Conservation (phyloP, 768 basidiomycete genomes). For the Auricularia heimuer region DNA sequence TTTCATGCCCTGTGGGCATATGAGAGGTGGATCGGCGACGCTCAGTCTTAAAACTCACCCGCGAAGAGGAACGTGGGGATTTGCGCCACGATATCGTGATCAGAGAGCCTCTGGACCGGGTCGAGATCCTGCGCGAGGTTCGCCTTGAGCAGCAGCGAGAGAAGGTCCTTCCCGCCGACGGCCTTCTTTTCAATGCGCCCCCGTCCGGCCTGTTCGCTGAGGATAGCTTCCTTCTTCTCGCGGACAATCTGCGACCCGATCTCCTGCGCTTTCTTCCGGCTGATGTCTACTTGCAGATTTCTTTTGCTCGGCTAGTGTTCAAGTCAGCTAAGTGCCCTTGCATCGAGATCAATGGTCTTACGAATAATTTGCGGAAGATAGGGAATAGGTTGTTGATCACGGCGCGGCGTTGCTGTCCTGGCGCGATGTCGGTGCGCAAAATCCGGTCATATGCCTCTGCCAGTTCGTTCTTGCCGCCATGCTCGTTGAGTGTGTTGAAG, state of each 20-base stretch:
- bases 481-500: too few relatives aligned
- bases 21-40: too few relatives aligned
- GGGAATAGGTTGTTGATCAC: slow-evolving; percentile 15
- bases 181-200: not conserved
- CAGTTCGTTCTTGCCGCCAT: too few relatives aligned
- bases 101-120: slow-evolving; percentile 17
- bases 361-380: not conserved
- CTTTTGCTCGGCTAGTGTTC: slow-evolving; percentile 5
- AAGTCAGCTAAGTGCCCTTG: too few relatives aligned
- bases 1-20: slow-evolving; percentile 17
- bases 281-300: not conserved
- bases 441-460: slow-evolving; percentile 23
- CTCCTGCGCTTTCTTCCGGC: not conserved
- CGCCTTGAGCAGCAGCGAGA: slow-evolving; percentile 21
- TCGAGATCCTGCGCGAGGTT: slow-evolving; percentile 23
- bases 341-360: not conserved
- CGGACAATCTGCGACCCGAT: not conserved
- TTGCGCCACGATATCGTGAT: slow-evolving; percentile 29
- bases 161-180: slow-evolving; percentile 17
- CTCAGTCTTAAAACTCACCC: slow-evolving; percentile 12
- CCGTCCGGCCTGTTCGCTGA: not conserved
- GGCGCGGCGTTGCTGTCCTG: slow-evolving; percentile 15
- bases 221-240: not conserved
- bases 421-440: slow-evolving; percentile 10
- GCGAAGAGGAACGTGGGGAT: slow-evolving; percentile 52